Evolutionary conservation across 225 moss, liverwort and hornwort genomes (phyloP), one percentile per base, ranked within the genome.

Genomic region (Neckera pumila): DNA sequence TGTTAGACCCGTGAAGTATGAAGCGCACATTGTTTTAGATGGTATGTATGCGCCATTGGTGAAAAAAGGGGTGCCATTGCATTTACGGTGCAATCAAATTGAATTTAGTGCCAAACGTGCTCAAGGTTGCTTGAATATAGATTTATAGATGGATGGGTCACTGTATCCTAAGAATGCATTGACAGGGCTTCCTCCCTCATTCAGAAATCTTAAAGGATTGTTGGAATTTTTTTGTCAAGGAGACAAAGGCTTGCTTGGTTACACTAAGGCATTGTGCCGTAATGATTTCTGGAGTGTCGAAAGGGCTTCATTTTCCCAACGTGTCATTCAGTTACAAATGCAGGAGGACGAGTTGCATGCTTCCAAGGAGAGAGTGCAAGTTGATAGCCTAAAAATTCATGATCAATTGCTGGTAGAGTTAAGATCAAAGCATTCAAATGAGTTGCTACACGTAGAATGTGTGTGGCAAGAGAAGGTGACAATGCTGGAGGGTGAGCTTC

Each of bases 401-500:
- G 7, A 69, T 6, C 7, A 13, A 22, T 0, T 69, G 7, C 4
- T 69, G 0, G 7, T 7, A 38, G 6, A 36, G 0, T 36, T 20
- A 11, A 66, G 3, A 66, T 6, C 1, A 11, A 1, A 69, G 7
- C 69, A 69, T 69, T 22, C 38, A 38, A 38, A 69, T 0, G 1
- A 69, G 0, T 21, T 69, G 4, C 1, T 12, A 14, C 0, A 40
- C 0, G 14, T 70, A 1, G 70, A 67, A 23, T 2, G 1, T 13
- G 23, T 7, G 25, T 70, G 40, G 70, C 23, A 70, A 70, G 7
- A 40, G 13, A 70, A 70, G 4, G 23, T 70, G 0, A 25, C 40
- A 70, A 14, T 1, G 13, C 3, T 70, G 1, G 6, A 67, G 4
- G 36, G 21, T 67, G n/a, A n/a, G 20, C n/a, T 67, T n/a, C 0